Evolutionary conservation across 371 early-diverging fungal species (phyloP).

Genomic region (Zychaea mexicana): DNA sequence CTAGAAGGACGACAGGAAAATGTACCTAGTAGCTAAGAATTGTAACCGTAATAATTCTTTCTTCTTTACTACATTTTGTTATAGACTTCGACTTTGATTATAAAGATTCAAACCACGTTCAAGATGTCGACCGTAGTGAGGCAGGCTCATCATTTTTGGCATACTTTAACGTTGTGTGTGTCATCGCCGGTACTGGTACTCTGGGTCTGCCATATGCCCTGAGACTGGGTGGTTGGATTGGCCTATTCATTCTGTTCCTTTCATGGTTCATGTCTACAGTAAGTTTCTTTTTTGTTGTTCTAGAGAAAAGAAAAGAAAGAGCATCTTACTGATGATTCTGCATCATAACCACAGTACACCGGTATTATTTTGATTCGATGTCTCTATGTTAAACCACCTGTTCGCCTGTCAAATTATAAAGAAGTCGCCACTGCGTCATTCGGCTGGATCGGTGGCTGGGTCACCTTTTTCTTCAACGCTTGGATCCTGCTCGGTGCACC

Average conservation of each 20-base stretch:
- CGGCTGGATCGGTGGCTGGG: slow-evolving; percentile 43
- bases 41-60: background rate
- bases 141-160: slow-evolving; percentile 37
- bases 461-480: slow-evolving; percentile 58
- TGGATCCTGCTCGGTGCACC: slow-evolving; percentile 60
- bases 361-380: slow-evolving; percentile 42
- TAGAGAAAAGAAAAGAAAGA: background rate
- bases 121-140: slow-evolving; percentile 16
- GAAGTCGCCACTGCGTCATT: slow-evolving; percentile 34
- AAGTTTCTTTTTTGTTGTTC: slow-evolving; percentile 15
- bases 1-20: too few relatives aligned
- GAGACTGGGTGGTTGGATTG: slow-evolving; percentile 81
- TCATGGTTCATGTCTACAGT: slow-evolving; percentile 74
- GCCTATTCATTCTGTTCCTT: slow-evolving; percentile 70
- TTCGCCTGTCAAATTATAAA: slow-evolving; percentile 48
- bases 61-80: background rate
- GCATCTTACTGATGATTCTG: background rate
- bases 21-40: too few relatives aligned
- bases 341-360: slow-evolving; percentile 35
- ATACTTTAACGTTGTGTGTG: slow-evolving; percentile 70
- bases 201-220: slow-evolving; percentile 82
- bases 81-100: slow-evolving; percentile 12
- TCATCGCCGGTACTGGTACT: slow-evolving; percentile 84
- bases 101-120: slow-evolving; percentile 5
- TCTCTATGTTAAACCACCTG: slow-evolving; percentile 38